phyloP scores from a whole-genome alignment of 2,329 filamentous ascomycete species.

The Trichophyton schoenleinii region DNA sequence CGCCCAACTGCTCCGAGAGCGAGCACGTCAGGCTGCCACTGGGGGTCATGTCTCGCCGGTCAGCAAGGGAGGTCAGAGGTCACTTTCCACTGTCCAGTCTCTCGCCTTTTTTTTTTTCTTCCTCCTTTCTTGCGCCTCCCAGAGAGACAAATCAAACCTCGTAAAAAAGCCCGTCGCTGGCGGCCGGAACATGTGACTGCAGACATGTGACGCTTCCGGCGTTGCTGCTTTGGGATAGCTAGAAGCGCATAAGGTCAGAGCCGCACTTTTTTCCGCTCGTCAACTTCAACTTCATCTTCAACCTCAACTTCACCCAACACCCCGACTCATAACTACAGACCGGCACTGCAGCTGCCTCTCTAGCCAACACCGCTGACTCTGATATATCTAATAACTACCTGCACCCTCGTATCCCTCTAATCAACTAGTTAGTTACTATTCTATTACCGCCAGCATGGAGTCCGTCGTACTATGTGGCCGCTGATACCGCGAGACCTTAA shows the following conservation, averaged over 20 bases:
- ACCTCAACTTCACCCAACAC: neutral
- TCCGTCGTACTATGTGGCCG: neutral
- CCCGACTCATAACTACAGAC: too few species aligned
- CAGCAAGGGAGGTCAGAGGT: too few species aligned
- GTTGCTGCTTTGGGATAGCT: neutral
- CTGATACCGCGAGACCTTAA: neutral
- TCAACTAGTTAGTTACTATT: neutral
- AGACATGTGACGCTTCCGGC: neutral
- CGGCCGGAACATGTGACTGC: neutral
- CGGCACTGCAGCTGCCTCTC: neutral
- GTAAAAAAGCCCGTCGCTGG: neutral
- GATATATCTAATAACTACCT: neutral
- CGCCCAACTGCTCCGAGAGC: neutral
- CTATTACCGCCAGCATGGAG: neutral
- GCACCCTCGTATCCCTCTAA: too few species aligned
- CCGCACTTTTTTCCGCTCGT: neutral
- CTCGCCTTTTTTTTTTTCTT: too few species aligned
- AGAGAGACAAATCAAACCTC: neutral
- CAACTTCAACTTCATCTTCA: neutral
- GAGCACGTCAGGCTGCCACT: neutral
- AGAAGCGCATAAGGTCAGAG: neutral
- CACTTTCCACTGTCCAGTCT: too few species aligned
- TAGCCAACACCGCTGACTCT: neutral
- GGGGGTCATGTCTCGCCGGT: neutral
- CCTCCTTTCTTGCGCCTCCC: too few species aligned